Evolutionary conservation across 768 basidiomycete genomes (phyloP).

Genomic region (Amanita molliuscula): DNA sequence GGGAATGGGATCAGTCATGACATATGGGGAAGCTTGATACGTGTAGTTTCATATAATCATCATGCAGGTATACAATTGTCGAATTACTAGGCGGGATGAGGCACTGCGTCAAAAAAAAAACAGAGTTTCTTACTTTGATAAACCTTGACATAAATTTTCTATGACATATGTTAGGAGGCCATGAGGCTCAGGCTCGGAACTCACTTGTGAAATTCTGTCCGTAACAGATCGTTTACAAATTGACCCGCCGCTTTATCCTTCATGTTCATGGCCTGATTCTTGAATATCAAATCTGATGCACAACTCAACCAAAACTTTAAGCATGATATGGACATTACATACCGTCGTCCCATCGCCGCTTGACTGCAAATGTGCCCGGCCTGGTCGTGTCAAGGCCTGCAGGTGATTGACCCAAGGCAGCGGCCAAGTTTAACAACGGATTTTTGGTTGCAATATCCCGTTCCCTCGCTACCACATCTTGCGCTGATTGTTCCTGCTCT

Average conservation of each 20-base stretch:
- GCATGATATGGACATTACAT: conserved; percentile 14
- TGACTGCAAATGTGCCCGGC: conserved; percentile 83
- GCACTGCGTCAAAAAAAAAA: neutral
- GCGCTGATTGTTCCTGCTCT: conserved; percentile 66
- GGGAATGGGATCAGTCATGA: conserved; percentile 45
- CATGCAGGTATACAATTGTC: conserved; percentile 11
- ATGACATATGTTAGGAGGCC: conserved; percentile 1
- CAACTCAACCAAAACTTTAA: conserved; percentile 1
- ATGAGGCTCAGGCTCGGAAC: neutral
- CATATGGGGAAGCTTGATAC: neutral
- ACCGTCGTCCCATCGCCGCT: conserved; percentile 95
- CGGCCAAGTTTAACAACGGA: conserved; percentile 84
- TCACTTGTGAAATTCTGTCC: conserved; percentile 90
- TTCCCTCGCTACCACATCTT: conserved; percentile 54
- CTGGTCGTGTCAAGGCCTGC: conserved; percentile 60
- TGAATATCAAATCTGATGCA: conserved; percentile 83
- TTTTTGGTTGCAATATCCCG: conserved; percentile 80
- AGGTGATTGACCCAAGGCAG: conserved; percentile 73
- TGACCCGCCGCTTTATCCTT: conserved; percentile 57
- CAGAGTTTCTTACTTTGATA: conserved; percentile 49
- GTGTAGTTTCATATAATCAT: conserved; percentile 4
- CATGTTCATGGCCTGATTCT: conserved; percentile 72
- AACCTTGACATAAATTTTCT: conserved; percentile 93
- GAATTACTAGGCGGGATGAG: conserved; percentile 4
- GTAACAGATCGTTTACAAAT: conserved; percentile 91